phyloP scores from a whole-genome alignment of 2,329 filamentous ascomycete species.

The Drechslerella dactyloides region DNA sequence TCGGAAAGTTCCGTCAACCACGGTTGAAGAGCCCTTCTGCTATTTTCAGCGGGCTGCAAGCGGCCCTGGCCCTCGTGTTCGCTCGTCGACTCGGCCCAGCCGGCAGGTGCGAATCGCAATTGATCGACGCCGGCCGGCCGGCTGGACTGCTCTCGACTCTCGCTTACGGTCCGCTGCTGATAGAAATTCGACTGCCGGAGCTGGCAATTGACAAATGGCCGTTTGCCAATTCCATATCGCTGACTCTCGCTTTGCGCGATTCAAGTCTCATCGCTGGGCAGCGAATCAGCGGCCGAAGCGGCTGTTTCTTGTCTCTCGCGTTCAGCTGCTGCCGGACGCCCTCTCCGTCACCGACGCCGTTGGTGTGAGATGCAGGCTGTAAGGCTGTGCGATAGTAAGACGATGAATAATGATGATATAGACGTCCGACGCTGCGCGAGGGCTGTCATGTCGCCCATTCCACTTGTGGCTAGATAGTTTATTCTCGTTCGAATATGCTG shows the following conservation, averaged over 20 bases:
- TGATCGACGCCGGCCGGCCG: background rate
- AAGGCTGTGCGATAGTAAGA: background rate
- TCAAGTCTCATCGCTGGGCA: background rate
- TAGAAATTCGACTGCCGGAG: background rate
- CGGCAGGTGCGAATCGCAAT: background rate
- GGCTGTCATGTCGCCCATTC: too few species aligned
- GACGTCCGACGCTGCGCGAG: too few species aligned
- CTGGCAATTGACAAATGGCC: constrained; percentile 1
- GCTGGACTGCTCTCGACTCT: background rate
- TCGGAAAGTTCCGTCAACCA: too few species aligned
- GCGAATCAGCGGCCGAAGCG: constrained; percentile 1
- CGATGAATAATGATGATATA: too few species aligned
- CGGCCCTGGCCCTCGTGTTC: too few species aligned
- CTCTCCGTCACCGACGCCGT: background rate
- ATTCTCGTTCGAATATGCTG: too few species aligned
- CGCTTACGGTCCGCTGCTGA: background rate
- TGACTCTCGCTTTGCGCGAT: background rate
- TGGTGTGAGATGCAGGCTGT: background rate
- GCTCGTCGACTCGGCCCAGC: too few species aligned
- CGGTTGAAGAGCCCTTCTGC: too few species aligned
- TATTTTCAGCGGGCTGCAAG: too few species aligned
- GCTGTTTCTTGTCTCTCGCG: background rate
- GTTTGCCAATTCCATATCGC: background rate
- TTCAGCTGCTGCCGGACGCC: background rate
- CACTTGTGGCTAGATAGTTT: too few species aligned